Conservation (phyloP, 2,329 filamentous ascomycete genomes). For the Zalaria obscura region DNA sequence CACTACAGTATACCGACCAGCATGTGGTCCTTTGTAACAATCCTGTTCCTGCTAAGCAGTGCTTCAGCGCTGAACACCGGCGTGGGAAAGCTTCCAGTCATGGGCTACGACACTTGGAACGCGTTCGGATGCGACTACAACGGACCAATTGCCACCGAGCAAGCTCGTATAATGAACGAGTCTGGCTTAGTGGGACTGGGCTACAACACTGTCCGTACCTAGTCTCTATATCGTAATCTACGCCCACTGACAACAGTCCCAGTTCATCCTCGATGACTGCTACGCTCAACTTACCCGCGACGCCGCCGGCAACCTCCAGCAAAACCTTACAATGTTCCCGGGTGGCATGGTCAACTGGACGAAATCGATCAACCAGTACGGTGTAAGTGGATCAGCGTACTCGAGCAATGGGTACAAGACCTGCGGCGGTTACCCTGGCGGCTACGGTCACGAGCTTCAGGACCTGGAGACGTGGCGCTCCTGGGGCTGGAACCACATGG, state of each 20-base stretch:
- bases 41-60: no score
- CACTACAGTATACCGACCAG: no score
- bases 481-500: slow-evolving; percentile 9
- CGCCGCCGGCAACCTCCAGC: slow-evolving; percentile 5
- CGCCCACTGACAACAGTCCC: not conserved
- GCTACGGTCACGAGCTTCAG: slow-evolving; percentile 10
- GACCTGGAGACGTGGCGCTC: slow-evolving; percentile 9
- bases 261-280: slow-evolving; percentile 8
- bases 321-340: slow-evolving; percentile 7
- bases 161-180: slow-evolving; percentile 6
- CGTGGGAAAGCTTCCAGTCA: slow-evolving; percentile 7
- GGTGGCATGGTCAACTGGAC: slow-evolving; percentile 6
- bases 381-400: slow-evolving; percentile 8
- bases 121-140: slow-evolving; percentile 7
- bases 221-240: not conserved
- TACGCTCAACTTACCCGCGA: slow-evolving; percentile 7
- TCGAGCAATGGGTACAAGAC: slow-evolving; percentile 10
- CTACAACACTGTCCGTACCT: slow-evolving; percentile 4
- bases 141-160: slow-evolving; percentile 2
- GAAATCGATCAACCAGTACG: slow-evolving; percentile 5
- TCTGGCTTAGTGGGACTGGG: slow-evolving; percentile 7
- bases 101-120: slow-evolving; percentile 10
- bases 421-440: slow-evolving; percentile 12
- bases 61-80: not conserved
- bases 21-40: no score